phyloP scores from a whole-genome alignment of 1,139 yeast species.

The Kodamaea sp. region DNA sequence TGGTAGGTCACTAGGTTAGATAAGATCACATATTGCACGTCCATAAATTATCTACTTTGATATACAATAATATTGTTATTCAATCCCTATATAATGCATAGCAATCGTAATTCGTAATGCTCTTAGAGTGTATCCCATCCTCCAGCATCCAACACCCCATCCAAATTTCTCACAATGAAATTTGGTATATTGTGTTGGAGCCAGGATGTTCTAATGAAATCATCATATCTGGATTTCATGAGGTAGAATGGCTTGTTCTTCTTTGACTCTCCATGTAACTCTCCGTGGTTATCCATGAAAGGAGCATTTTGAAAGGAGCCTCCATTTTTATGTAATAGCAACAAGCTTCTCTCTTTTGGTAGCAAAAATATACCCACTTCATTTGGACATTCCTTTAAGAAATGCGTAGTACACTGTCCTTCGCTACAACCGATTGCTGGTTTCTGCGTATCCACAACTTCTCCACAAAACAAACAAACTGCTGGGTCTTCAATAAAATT shows the following conservation, averaged over 20 bases:
- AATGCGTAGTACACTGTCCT: slow-evolving; percentile 74
- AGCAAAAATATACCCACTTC: slow-evolving; percentile 77
- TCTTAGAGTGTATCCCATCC: slow-evolving; percentile 94
- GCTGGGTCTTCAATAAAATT: slow-evolving; percentile 72
- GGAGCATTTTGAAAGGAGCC: slow-evolving; percentile 90
- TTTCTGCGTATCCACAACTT: slow-evolving; percentile 65
- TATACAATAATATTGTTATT: too few relatives aligned
- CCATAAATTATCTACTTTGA: too few relatives aligned
- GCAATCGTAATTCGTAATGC: too few relatives aligned
- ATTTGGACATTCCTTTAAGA: slow-evolving; percentile 62
- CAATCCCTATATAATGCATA: too few relatives aligned
- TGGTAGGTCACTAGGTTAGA: too few relatives aligned
- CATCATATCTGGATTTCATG: slow-evolving; percentile 63
- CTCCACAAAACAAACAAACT: slow-evolving; percentile 81
- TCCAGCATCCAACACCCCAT: slow-evolving; percentile 78
- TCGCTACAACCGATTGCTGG: slow-evolving; percentile 48
- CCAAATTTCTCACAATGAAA: slow-evolving; percentile 75
- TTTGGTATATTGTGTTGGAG: slow-evolving; percentile 79
- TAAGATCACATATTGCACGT: too few relatives aligned
- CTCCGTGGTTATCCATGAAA: slow-evolving; percentile 85
- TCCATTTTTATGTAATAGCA: slow-evolving; percentile 64
- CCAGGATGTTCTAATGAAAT: slow-evolving; percentile 70
- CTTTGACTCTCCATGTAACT: slow-evolving; percentile 72
- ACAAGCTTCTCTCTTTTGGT: slow-evolving; percentile 72
- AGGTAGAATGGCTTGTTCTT: slow-evolving; percentile 73